Evolutionary conservation across 768 basidiomycete species (phyloP).

Genomic region (Lentinula guzmanii): DNA sequence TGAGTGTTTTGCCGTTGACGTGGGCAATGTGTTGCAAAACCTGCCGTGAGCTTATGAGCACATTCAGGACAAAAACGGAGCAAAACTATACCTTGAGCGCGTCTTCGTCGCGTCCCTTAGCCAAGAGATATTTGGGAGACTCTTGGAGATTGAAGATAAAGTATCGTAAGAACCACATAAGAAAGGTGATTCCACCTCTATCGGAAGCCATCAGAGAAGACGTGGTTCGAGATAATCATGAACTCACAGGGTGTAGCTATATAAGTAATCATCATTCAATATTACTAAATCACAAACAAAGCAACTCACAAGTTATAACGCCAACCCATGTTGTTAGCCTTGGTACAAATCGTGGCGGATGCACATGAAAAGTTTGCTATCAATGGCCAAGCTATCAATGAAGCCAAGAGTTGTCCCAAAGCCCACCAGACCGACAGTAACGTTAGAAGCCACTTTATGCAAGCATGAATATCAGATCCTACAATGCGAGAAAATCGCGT

Average conservation of each 20-base stretch:
- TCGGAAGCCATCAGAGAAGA: background rate
- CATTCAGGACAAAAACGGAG: background rate
- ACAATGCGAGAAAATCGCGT: background rate
- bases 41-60: conserved; percentile 15
- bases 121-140: conserved; percentile 55
- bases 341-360: conserved; percentile 34
- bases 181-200: conserved; percentile 41
- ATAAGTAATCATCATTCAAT: background rate
- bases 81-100: conserved; percentile 33
- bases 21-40: conserved; percentile 43
- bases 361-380: conserved; percentile 51
- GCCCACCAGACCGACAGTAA: conserved; percentile 7
- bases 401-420: conserved; percentile 24
- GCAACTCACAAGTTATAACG: conserved; percentile 42
- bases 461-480: background rate
- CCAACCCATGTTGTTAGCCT: conserved; percentile 54
- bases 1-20: conserved; percentile 38
- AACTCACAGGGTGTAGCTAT: conserved; percentile 33
- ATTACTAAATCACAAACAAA: background rate
- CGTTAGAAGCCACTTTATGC: conserved; percentile 2
- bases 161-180: conserved; percentile 51
- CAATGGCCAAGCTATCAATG: conserved; percentile 46
- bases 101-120: conserved; percentile 50
- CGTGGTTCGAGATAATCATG: background rate
- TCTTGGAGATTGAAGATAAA: conserved; percentile 55